Base-by-base conservation (phyloP, 495 filamentous ascomycete species). In the Podospora australis region DNA sequence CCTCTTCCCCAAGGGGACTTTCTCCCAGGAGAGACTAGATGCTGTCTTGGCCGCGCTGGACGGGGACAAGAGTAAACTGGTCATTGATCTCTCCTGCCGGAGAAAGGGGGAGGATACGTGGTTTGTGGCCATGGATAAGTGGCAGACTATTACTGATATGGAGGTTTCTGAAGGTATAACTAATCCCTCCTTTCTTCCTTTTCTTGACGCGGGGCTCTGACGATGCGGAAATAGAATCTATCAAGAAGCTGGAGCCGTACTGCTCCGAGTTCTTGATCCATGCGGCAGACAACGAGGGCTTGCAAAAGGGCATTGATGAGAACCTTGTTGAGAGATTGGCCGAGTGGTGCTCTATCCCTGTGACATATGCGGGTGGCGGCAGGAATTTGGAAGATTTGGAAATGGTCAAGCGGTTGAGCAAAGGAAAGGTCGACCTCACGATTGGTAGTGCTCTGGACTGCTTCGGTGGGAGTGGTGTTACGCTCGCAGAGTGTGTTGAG, bases 101-200 rank as follows among this genome's bases (percentile, higher is more conserved):
- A 70, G 79, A 36, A 79, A 81, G 48, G 87, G 76, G 14, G 71
- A 79, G 11, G 77, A 78, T 10, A 78, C 54, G 40, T 98, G 92
- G 90, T 84, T 88, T 50, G 91, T 98, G 23, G 91, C 92, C 32
- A 98, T 92, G 88, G 84, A 97, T 63, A 91, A 94, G 66, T 98
- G 92, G 92, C 91, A 96, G 71, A 91, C 87, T 3, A 82, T 97
- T 49, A 97, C 92, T 1, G 87, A 95, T 61, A 90, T 94, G 82
- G 91, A 96, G 58, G 80, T 97, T 47, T 88, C 80, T 58, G 70
- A 84, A 72, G 83, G 92, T 87, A 70, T 42, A 74, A 20, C 9
- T 2, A 36, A 28, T 21, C 9, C 8, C 3, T 20, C 20, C 39
- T 43, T n/a, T 45, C 41, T 32, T 13, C 13, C 16, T 25, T 21